Base-by-base conservation (phyloP, 1,139 yeast genomes). In the Taphrina betulina region DNA sequence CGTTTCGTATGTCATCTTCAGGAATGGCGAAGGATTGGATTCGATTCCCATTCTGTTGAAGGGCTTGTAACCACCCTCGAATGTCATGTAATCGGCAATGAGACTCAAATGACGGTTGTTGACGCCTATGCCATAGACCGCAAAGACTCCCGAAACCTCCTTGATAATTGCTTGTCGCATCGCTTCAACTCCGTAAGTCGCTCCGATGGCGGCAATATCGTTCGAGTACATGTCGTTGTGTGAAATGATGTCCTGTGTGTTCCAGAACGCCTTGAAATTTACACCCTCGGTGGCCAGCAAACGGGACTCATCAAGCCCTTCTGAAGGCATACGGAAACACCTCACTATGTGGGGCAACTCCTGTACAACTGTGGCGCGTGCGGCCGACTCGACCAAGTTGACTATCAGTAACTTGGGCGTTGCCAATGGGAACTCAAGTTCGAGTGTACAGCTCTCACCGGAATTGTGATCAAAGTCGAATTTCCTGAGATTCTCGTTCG, bases 1-100 rank as follows among this genome's bases (percentile, higher is more conserved):
- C 46, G 98, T 92, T 74, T 94, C 99, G 72, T 89, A 94, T 59
- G 96, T 88, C 99, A 94, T 94, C 78, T 94, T 94, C 92, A 89
- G 84, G 75, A 94, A 87, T 29, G 97, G 86, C 8, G 97, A 90
- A 1, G 97, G 89, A 20, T 94, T 82, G 1, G 95, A 79, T 69
- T 92, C 97, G 69, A 94, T 90, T 72, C 98, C 98, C 74, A 89
- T 96, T 78, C 99, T 85, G 73, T 89, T 90, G 77, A 94, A 94
- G 24, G 99, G 96, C 70, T 92, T 75, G 69, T 90, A 94, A 2
- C 94, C 81, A 67, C 99, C 99, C 73, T 92, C 97, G 71, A 98
- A 82, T 3, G 99, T 94, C 99, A 94, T 94, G 90, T 88, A 87
- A 72, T 94, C 99, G 62, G 95, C 98, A 72, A 94, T 85, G 70